Base-by-base conservation (phyloP, 139 green algal genomes). In the Closterium sp. region DNA sequence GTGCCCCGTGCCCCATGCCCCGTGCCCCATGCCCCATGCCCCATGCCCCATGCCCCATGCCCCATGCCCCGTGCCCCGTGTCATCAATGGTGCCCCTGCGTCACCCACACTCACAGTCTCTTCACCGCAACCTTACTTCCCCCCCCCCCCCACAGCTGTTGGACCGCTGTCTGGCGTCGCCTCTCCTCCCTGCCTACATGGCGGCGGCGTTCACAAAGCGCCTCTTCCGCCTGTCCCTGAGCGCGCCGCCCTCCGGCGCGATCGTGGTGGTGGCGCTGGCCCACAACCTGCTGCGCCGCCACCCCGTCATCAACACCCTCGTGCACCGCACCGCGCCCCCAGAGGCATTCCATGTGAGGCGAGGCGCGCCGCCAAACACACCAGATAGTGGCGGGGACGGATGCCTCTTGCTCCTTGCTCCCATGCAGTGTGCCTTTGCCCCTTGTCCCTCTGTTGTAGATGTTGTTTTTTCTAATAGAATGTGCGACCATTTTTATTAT, bases 231-330 rank as follows among this genome's bases (percentile, higher is more conserved):
- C 95, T 99, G 28, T 95, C 96, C 12, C 89, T 99, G 3, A 83
- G 64, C 28, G 94, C 97, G 0, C 95, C 97, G 7, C 96, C 97
- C 16, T 81, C 92, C 85, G 97, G 96, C 84, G 97, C 97, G 19
- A 92, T 98, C 89, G 85, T 97, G 5, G 95, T 90, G 30, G 95
- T 99, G 1, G 96, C 95, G 12, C 98, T 99, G 93, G 95, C 98
- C 10, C 97, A 99, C 96, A 99, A 99, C 95, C 92, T 99, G 9
- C 86, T 99, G 25, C 95, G 98, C 10, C 95, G 98, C 30, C 98
- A 99, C 94, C 97, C 97, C 0, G 93, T 96, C 3, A 97, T 96
- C 94, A 95, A 94, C 55, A 94, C 97, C 64, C 95, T 99, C 86
- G 90, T 99, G 84, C 96, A 99, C 95, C 95, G 95, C 86, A 2